These are phyloP conservation scores for Aspergillus neoniger DNA, from an alignment of 2,329 filamentous ascomycete species.

Conservation along the genomic window DNA sequence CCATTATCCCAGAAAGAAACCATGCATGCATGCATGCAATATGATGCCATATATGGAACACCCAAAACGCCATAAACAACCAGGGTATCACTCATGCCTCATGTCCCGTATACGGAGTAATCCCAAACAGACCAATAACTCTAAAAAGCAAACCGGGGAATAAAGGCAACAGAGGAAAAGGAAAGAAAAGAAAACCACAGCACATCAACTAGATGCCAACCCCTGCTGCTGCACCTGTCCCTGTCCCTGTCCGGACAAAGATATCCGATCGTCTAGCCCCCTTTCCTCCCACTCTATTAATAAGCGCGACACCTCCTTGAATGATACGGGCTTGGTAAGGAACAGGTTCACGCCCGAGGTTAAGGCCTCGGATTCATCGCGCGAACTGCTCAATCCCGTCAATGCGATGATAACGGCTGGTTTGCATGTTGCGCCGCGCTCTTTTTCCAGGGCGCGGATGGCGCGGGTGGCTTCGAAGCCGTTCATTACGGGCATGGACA, in stretches of 20 bases:
- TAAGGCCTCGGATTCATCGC: slow-evolving; percentile 47
- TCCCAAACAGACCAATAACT: neutral
- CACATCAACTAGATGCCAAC: too few species aligned
- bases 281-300: slow-evolving; percentile 37
- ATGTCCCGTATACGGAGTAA: slow-evolving; percentile 18
- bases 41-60: neutral
- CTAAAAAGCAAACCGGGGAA: too few species aligned
- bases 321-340: slow-evolving; percentile 51
- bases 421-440: slow-evolving; percentile 28
- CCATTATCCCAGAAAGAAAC: too few species aligned
- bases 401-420: slow-evolving; percentile 48
- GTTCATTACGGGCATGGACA: slow-evolving; percentile 53
- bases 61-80: neutral
- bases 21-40: too few species aligned
- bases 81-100: slow-evolving; percentile 23
- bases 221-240: too few species aligned
- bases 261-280: neutral
- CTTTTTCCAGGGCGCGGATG: slow-evolving; percentile 47
- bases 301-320: slow-evolving; percentile 46
- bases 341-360: slow-evolving; percentile 49
- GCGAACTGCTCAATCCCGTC: slow-evolving; percentile 48
- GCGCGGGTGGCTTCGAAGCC: slow-evolving; percentile 50
- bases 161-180: neutral
- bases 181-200: too few species aligned
- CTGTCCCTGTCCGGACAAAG: neutral